Conservation (phyloP, 305 asterid genomes). For the Withania somnifera region DNA sequence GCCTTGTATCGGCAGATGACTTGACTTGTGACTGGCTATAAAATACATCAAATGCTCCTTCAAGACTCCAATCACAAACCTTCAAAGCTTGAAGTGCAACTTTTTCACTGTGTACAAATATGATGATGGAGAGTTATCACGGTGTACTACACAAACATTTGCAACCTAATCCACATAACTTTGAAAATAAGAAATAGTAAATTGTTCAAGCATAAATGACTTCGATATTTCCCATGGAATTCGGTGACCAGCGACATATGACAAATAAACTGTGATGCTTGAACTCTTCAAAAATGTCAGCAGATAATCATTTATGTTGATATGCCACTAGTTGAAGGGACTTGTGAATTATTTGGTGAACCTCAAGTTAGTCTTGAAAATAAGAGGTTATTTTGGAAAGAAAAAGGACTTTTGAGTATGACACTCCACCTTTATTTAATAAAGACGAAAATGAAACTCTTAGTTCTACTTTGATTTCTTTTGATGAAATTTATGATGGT, state of each 20-base stretch:
- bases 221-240: background rate
- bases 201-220: background rate
- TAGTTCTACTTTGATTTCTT: too few relatives aligned
- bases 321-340: too few relatives aligned
- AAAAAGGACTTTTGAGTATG: too few relatives aligned
- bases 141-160: background rate
- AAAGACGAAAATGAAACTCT: too few relatives aligned
- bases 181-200: background rate
- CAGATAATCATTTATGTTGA: too few relatives aligned
- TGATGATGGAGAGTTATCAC: constrained; percentile 6
- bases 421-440: too few relatives aligned
- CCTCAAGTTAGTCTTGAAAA: too few relatives aligned
- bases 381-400: too few relatives aligned
- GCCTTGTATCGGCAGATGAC: constrained; percentile 75
- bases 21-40: constrained; percentile 78
- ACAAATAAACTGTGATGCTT: too few relatives aligned
- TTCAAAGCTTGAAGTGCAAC: constrained; percentile 75
- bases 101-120: constrained; percentile 60
- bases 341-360: too few relatives aligned
- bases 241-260: background rate
- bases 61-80: constrained; percentile 91
- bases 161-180: background rate
- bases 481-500: too few relatives aligned
- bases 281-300: too few relatives aligned
- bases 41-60: constrained; percentile 90